Evolutionary conservation across 306 rosid genomes (phyloP).

Genomic region (Cicer arietinum): DNA sequence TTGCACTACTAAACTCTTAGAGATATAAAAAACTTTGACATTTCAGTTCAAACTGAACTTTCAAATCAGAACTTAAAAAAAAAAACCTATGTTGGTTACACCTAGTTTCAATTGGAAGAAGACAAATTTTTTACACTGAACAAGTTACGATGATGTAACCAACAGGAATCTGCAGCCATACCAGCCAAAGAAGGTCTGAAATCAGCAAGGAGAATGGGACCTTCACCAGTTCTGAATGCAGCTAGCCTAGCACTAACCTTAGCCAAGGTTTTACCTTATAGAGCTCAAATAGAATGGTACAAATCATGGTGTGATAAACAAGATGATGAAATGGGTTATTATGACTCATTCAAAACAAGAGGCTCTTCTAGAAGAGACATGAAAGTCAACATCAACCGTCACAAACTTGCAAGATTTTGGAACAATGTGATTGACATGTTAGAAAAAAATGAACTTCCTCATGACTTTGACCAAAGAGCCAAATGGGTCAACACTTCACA

Average conservation of each 20-base stretch:
- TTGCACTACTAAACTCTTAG: no score
- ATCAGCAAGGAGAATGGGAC: conserved; percentile 70
- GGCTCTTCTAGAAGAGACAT: conserved; percentile 53
- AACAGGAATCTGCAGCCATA: conserved; percentile 58
- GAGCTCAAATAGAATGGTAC: conserved; percentile 91
- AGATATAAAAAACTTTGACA: no score
- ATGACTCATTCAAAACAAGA: conserved; percentile 73
- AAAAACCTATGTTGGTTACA: no score
- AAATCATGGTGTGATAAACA: conserved; percentile 62
- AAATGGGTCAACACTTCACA: conserved; percentile 78
- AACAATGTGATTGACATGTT: conserved; percentile 57
- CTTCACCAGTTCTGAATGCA: conserved; percentile 56
- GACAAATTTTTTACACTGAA: conserved; percentile 20
- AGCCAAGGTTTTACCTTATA: conserved; percentile 63
- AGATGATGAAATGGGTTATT: conserved; percentile 69
- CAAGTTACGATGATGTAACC: conserved; percentile 33
- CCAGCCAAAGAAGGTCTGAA: conserved; percentile 68
- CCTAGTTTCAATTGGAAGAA: not conserved
- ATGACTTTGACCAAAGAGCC: conserved; percentile 56
- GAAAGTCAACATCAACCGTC: conserved; percentile 64
- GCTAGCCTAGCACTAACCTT: conserved; percentile 69
- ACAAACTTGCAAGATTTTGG: conserved; percentile 78
- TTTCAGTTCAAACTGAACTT: no score
- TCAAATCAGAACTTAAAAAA: no score
- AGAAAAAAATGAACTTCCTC: conserved; percentile 68